A percentile compares a stretch with the other conserved stretches of the same genome.
Evolutionary conservation across 129 eudicot genomes (phyloP).

Genomic region (Dittrichia graveolens): DNA sequence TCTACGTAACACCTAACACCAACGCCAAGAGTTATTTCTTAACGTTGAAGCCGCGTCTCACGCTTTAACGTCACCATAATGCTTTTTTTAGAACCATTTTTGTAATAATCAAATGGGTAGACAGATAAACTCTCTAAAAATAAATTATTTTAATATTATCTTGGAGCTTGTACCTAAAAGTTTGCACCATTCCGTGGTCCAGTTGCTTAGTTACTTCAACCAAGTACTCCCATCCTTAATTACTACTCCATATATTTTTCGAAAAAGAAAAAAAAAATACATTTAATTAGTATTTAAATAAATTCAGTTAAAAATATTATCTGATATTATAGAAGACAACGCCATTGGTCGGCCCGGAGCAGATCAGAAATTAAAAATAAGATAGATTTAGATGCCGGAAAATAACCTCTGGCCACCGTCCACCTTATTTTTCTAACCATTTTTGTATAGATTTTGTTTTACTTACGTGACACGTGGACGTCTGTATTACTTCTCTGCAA

Average conservation of each 20-base stretch:
- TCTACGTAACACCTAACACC: too few relatives aligned
- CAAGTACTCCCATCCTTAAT: background rate
- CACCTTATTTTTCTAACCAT: background rate
- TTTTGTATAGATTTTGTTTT: background rate
- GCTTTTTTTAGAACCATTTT: too few relatives aligned
- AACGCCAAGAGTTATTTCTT: too few relatives aligned
- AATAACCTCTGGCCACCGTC: constrained; percentile 36
- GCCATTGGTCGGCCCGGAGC: constrained; percentile 38
- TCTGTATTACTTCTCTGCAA: background rate
- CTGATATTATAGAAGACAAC: constrained; percentile 27
- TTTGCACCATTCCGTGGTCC: constrained; percentile 17
- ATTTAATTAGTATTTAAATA: background rate
- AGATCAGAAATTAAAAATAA: constrained; percentile 7
- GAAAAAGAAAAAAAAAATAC: background rate
- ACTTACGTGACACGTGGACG: constrained; percentile 24
- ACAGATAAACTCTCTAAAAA: too few relatives aligned
- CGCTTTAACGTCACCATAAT: too few relatives aligned
- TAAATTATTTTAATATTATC: background rate
- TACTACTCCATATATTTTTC: background rate
- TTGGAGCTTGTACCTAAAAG: constrained; percentile 25
- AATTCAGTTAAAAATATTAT: background rate
- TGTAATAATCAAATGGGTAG: too few relatives aligned
- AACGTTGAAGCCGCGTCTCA: too few relatives aligned
- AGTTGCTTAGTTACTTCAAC: constrained; percentile 10
- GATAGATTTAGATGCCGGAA: constrained; percentile 16